phyloP scores from a whole-genome alignment of 345 rosid genomes.

The Rhizophora apiculata region DNA sequence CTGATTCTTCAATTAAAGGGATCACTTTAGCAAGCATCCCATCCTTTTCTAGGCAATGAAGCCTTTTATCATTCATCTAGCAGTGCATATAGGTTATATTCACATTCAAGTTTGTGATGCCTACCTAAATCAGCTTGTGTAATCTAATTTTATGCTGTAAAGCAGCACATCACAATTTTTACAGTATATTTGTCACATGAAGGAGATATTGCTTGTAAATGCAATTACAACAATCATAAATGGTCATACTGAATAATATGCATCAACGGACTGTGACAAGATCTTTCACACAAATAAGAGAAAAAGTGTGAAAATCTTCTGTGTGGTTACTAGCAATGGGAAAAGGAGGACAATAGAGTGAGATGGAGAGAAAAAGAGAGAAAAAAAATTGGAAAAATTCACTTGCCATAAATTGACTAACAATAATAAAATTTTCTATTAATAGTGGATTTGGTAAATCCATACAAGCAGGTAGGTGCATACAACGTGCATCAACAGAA shows the following conservation, averaged over 20 bases:
- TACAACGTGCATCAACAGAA: too few relatives aligned
- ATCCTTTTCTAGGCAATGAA: neutral
- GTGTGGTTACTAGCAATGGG: too few relatives aligned
- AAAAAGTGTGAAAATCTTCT: too few relatives aligned
- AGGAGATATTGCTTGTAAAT: neutral
- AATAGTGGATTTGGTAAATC: too few relatives aligned
- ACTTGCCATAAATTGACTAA: too few relatives aligned
- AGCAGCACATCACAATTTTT: neutral
- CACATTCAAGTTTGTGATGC: constrained; percentile 2
- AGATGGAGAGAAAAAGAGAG: too few relatives aligned
- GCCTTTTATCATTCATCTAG: neutral
- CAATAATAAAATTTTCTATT: too few relatives aligned
- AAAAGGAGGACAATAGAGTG: too few relatives aligned
- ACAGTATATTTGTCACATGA: neutral
- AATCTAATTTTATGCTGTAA: neutral
- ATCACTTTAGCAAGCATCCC: neutral
- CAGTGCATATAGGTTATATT: neutral
- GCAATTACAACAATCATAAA: neutral
- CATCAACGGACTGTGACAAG: neutral
- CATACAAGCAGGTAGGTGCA: too few relatives aligned
- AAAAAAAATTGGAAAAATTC: too few relatives aligned
- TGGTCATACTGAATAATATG: neutral
- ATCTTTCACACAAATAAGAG: neutral
- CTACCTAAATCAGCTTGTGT: neutral
- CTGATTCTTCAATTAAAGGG: neutral